These are phyloP conservation scores for Cladosporium oxysporum DNA, from an alignment of 2,329 filamentous ascomycete genomes.

Conservation along the genomic window DNA sequence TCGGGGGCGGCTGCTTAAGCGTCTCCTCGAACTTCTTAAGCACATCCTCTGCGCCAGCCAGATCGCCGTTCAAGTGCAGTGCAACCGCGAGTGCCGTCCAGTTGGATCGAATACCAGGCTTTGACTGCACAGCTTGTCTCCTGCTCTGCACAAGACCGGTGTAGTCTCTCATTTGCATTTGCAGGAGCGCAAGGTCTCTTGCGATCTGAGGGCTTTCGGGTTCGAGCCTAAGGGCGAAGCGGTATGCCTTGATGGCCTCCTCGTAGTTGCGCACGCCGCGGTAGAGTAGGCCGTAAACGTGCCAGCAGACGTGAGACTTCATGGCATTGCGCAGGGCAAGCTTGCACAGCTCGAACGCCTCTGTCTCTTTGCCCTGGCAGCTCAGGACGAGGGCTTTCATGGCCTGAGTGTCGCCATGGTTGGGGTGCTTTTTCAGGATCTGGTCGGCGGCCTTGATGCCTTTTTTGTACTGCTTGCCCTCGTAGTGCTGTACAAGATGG, in stretches of 20 bases:
- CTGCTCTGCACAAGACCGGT: conserved; percentile 89
- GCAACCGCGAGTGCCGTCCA: conserved; percentile 98
- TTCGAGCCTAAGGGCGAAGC: conserved; percentile 88
- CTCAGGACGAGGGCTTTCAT: conserved; percentile 99
- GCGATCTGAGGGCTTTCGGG: conserved; percentile 95
- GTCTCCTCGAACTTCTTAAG: conserved; percentile 92
- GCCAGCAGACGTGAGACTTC: conserved; percentile 99
- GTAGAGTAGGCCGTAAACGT: conserved; percentile 95
- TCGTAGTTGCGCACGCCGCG: conserved; percentile 96
- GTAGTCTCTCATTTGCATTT: conserved; percentile 96
- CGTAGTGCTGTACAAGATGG: conserved; percentile 92
- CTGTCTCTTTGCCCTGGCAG: conserved; percentile 84
- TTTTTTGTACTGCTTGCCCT: conserved; percentile 97
- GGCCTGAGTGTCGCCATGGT: conserved; percentile 96
- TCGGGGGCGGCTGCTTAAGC: conserved; percentile 74
- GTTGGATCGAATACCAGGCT: conserved; percentile 80
- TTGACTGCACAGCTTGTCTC: conserved; percentile 80
- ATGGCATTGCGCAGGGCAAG: conserved; percentile 91
- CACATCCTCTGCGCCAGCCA: conserved; percentile 84
- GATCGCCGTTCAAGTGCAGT: conserved; percentile 84
- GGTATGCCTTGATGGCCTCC: conserved; percentile 98
- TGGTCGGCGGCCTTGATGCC: conserved; percentile 93
- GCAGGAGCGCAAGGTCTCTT: conserved; percentile 86
- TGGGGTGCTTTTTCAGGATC: conserved; percentile 90
- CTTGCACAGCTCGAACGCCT: conserved; percentile 92